Conservation (phyloP, 805 yeast species). For the Candida coleopterorum region DNA sequence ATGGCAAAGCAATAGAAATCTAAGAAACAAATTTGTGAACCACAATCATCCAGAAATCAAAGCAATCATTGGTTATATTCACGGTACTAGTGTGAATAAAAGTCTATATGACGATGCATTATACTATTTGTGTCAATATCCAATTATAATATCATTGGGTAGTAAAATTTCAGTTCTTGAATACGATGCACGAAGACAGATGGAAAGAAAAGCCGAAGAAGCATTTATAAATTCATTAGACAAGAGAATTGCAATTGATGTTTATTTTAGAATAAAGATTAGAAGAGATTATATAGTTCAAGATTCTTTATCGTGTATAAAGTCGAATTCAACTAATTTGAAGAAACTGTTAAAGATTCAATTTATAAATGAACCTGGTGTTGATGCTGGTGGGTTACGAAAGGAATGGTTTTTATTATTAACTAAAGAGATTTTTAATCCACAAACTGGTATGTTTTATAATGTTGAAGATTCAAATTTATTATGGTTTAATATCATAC, state of each 20-base stretch:
- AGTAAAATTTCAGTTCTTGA: conserved; percentile 77
- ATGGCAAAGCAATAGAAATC: conserved; percentile 56
- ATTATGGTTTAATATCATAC: conserved; percentile 67
- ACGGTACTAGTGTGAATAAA: conserved; percentile 32
- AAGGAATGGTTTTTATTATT: conserved; percentile 90
- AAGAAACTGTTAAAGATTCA: conserved; percentile 74
- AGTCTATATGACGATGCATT: conserved; percentile 19
- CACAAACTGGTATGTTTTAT: conserved; percentile 60
- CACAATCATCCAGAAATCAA: conserved; percentile 27
- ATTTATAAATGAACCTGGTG: conserved; percentile 84
- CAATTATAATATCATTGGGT: conserved; percentile 77
- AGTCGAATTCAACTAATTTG: conserved; percentile 52
- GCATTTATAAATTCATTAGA: conserved; percentile 77
- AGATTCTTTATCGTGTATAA: conserved; percentile 69
- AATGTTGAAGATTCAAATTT: conserved; percentile 64
- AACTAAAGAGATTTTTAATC: conserved; percentile 64
- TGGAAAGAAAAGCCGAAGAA: conserved; percentile 86
- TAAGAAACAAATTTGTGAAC: conserved; percentile 1
- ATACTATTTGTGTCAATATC: conserved; percentile 75
- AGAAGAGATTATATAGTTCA: conserved; percentile 62
- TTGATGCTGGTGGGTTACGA: conserved; percentile 92
- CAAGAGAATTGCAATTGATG: conserved; percentile 55
- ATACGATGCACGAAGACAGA: conserved; percentile 71
- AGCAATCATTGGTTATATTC: conserved; percentile 44
- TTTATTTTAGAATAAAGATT: conserved; percentile 63